phyloP scores from a whole-genome alignment of 163 green algal genomes.

The Scenedesmus sp. region DNA sequence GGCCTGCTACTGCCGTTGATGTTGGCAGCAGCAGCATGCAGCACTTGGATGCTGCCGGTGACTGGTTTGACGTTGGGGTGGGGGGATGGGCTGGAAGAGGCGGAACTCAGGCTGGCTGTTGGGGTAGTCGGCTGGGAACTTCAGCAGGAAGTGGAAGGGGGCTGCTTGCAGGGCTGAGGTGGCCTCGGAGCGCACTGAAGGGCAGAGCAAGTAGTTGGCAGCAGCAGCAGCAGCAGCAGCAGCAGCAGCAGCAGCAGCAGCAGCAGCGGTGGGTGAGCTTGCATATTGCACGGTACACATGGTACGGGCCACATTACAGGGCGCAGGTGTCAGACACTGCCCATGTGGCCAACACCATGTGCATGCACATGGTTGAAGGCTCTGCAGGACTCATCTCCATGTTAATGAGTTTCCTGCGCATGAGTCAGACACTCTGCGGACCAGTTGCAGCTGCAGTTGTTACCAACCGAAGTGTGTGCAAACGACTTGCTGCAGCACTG shows the following conservation, averaged over 20 bases:
- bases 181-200: slow-evolving; percentile 28
- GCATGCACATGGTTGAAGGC: no score
- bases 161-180: background rate
- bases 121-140: slow-evolving; percentile 40
- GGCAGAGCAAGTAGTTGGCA: background rate
- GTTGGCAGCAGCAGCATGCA: slow-evolving; percentile 14
- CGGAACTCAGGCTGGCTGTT: slow-evolving; percentile 2
- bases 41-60: slow-evolving; percentile 1
- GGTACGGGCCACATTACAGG: no score
- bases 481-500: no score
- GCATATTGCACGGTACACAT: no score
- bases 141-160: slow-evolving; percentile 46
- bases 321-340: no score
- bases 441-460: no score
- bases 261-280: background rate
- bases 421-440: no score
- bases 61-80: slow-evolving; percentile 42
- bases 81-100: slow-evolving; percentile 33
- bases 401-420: no score
- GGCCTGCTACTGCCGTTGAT: background rate
- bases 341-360: no score
- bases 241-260: background rate
- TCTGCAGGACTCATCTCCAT: no score
- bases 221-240: background rate
- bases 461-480: no score